Evolutionary conservation across 257 asterid species (phyloP).

Genomic region (Nemophila menziesii): DNA sequence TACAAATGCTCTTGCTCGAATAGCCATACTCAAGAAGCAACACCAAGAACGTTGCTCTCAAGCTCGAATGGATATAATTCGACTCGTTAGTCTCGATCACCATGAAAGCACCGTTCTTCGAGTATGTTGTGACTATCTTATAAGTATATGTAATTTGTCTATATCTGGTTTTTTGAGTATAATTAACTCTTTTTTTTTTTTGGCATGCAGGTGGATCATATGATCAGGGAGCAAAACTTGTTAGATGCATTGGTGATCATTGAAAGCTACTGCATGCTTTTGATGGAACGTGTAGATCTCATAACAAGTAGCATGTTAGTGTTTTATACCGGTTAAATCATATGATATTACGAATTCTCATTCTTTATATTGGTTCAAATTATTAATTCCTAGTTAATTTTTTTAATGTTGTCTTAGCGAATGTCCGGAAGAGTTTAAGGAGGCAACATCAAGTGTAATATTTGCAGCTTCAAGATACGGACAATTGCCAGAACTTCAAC

Average conservation of each 20-base stretch:
- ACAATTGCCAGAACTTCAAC: not conserved
- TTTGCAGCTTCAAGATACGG: not conserved
- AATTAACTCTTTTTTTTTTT: no score
- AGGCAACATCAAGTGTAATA: not conserved
- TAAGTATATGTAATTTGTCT: not conserved
- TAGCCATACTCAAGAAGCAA: not conserved
- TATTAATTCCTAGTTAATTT: no score
- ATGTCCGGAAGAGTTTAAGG: not conserved
- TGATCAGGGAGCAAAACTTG: not conserved
- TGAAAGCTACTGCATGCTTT: not conserved
- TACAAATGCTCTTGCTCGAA: not conserved
- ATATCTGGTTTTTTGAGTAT: not conserved
- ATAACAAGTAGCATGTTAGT: not conserved
- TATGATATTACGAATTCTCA: no score
- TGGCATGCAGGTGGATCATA: not conserved
- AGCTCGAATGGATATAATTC: not conserved
- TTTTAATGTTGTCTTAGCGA: not conserved
- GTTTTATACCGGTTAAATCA: no score
- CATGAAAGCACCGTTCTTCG: conserved; percentile 1
- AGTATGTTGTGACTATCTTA: not conserved
- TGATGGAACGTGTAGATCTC: not conserved
- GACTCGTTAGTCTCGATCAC: not conserved
- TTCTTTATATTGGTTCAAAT: not conserved
- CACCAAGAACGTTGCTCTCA: not conserved
- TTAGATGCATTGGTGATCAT: not conserved